phyloP scores from a whole-genome alignment of 202 grass and related monocot species.

The Eragrostis tef region DNA sequence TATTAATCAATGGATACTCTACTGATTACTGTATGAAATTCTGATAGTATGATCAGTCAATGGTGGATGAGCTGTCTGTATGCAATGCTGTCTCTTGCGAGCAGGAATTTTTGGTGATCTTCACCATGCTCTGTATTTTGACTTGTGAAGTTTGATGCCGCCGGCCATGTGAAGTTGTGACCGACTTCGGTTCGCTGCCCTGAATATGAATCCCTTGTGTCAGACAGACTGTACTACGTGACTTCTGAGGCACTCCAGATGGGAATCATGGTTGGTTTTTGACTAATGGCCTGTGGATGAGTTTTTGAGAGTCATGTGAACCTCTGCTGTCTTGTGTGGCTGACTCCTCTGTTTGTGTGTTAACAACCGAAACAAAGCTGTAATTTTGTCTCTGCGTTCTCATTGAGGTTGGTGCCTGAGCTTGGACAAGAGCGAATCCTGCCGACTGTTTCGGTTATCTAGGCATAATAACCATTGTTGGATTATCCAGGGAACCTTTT shows the following conservation, averaged over 20 bases:
- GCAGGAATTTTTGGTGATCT: not conserved
- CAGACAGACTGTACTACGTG: not conserved
- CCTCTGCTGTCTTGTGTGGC: not conserved
- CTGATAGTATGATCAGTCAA: not conserved
- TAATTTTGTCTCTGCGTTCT: not conserved
- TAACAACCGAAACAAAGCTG: not conserved
- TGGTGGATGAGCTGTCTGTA: conserved; percentile 5
- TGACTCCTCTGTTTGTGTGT: not conserved
- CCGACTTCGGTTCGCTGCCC: not conserved
- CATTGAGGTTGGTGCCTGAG: not conserved
- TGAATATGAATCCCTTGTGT: not conserved
- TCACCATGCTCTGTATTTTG: not conserved
- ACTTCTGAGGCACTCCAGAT: not conserved
- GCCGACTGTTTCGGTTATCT: not conserved
- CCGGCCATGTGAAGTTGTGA: not conserved
- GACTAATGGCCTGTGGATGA: not conserved
- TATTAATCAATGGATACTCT: not conserved
- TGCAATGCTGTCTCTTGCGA: not conserved
- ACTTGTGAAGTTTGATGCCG: not conserved
- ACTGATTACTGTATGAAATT: not conserved
- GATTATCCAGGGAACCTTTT: no score
- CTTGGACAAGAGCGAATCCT: not conserved
- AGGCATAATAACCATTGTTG: not conserved
- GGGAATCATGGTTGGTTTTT: not conserved
- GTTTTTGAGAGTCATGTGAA: not conserved